Percentiles rank a stretch among this genome's conserved stretches.
Conservation (phyloP, 148 eudicot genomes). For the Chenopodium formosanum region DNA sequence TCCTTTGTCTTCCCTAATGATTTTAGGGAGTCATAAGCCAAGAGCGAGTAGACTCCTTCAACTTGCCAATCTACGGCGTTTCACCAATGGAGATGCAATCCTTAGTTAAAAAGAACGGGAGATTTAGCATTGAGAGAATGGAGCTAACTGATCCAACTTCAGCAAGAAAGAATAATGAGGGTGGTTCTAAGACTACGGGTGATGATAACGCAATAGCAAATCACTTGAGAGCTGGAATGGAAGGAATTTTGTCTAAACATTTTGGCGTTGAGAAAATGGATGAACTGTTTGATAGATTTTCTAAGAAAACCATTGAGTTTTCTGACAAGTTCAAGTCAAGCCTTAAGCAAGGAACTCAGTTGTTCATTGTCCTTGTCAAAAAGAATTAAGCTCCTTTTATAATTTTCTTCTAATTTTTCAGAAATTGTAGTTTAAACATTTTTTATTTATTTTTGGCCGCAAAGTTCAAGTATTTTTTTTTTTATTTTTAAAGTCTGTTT, state of each 20-base stretch:
- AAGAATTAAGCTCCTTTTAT: neutral
- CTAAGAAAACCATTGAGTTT: neutral
- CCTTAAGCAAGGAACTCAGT: conserved; percentile 7
- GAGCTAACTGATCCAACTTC: conserved; percentile 3
- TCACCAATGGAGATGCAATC: conserved; percentile 7
- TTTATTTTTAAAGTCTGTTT: no score
- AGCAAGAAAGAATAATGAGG: neutral
- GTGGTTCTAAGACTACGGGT: neutral
- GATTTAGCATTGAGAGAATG: neutral
- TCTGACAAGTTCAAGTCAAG: neutral
- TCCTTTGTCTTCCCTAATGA: neutral
- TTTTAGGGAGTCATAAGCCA: neutral
- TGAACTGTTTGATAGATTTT: conserved; percentile 11
- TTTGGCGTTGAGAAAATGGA: conserved; percentile 6
- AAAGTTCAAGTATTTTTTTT: no score
- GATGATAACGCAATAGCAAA: neutral
- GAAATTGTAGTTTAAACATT: no score
- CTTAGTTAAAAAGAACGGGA: neutral
- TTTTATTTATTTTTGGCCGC: no score
- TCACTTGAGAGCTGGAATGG: conserved; percentile 12
- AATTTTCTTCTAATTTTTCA: no score
- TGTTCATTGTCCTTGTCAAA: neutral
- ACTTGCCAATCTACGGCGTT: conserved; percentile 5
- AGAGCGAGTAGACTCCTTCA: conserved; percentile 3
- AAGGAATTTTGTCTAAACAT: conserved; percentile 4